These are phyloP conservation scores for Ambispora gerdemannii DNA, from an alignment of 192 early-diverging fungal species.

Conservation along the genomic window DNA sequence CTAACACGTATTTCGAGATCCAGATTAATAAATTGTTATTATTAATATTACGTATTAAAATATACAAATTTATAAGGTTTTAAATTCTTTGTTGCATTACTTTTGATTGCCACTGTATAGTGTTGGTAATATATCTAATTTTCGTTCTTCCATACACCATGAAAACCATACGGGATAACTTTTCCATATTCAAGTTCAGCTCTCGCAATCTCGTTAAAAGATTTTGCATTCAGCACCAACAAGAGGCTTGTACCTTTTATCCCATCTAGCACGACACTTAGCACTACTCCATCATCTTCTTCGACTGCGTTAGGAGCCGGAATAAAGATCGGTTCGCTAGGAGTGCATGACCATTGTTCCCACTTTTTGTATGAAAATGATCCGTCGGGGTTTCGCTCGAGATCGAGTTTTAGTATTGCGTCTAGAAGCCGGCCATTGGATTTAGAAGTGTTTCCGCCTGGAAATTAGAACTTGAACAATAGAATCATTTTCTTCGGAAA, in stretches of 20 bases:
- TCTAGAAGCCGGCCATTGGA: constrained; percentile 33
- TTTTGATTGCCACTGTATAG: no score
- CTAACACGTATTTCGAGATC: no score
- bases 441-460: neutral
- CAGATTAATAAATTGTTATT: no score
- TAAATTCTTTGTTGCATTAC: no score
- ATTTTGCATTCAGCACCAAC: constrained; percentile 47
- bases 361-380: constrained; percentile 19
- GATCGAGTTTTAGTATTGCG: constrained; percentile 37
- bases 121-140: no score
- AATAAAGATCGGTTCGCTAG: constrained; percentile 57
- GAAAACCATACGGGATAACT: constrained; percentile 49
- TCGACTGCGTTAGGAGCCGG: constrained; percentile 39
- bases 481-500: no score
- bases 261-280: constrained; percentile 50
- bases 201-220: constrained; percentile 48
- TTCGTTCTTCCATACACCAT: constrained; percentile 37
- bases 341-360: constrained; percentile 38
- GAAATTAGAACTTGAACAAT: neutral
- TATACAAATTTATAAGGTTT: no score
- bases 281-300: constrained; percentile 58
- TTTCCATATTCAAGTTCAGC: constrained; percentile 37
- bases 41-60: no score
- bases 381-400: constrained; percentile 31
- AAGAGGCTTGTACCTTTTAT: constrained; percentile 38